Conservation (phyloP, 148 eudicot species). For the Drosera capensis region DNA sequence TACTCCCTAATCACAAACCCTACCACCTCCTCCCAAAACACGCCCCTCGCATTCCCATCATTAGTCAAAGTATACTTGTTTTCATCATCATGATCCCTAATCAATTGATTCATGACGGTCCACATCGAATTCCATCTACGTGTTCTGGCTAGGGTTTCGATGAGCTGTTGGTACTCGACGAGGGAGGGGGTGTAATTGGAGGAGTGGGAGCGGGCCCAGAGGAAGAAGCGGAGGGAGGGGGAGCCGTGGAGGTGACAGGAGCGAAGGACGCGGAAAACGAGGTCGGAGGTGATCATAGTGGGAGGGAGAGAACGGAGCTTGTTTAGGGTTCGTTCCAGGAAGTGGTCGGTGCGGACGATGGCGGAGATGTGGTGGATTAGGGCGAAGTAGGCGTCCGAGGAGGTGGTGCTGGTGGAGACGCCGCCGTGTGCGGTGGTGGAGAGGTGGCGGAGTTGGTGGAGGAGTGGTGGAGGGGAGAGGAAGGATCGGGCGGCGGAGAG, state of each 20-base stretch:
- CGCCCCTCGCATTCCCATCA: constrained; percentile 17
- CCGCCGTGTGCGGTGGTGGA: background rate
- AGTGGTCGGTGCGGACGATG: constrained; percentile 76
- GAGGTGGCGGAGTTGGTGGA: no score
- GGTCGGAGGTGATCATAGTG: constrained; percentile 48
- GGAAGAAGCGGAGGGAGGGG: constrained; percentile 77
- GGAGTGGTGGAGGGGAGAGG: constrained; percentile 9
- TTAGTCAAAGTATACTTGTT: background rate
- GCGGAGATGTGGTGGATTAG: constrained; percentile 80
- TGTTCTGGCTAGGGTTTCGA: constrained; percentile 51
- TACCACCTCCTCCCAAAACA: constrained; percentile 16
- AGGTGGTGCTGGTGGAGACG: constrained; percentile 4
- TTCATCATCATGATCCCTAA: constrained; percentile 16
- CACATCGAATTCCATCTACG: constrained; percentile 92
- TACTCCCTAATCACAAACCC: constrained; percentile 60
- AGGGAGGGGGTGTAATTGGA: constrained; percentile 65
- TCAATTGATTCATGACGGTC: constrained; percentile 59
- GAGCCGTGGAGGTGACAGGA: constrained; percentile 37
- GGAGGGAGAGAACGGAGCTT: no score
- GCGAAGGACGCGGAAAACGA: constrained; percentile 77
- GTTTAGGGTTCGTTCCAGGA: constrained; percentile 79
- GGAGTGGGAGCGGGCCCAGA: constrained; percentile 54
- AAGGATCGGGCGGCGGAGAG: background rate
- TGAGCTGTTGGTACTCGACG: constrained; percentile 61
- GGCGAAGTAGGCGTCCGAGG: constrained; percentile 66